A percentile compares a stretch with the other conserved stretches of the same genome.
Evolutionary conservation across 768 basidiomycete genomes (phyloP).

Genomic region (Sporobolomyces phaffii): DNA sequence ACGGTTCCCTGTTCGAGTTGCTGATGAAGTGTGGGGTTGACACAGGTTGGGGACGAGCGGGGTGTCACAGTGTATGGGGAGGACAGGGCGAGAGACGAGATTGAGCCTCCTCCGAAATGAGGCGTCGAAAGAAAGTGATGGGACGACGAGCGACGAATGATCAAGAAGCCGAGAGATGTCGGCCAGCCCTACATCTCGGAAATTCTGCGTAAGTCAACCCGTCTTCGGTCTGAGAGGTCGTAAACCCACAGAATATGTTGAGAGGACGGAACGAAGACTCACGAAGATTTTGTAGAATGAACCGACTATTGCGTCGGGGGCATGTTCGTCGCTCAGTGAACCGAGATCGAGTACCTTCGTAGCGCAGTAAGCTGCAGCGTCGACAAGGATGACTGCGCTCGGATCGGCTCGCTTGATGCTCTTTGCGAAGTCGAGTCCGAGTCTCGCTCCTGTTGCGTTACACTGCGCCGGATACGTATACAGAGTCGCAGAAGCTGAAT

Average conservation of each 20-base stretch:
- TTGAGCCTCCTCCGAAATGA: constrained; percentile 42
- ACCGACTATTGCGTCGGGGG: constrained; percentile 40
- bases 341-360: constrained; percentile 36
- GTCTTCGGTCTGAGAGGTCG: too few species aligned
- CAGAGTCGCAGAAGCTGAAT: neutral
- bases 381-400: constrained; percentile 32
- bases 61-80: constrained; percentile 13
- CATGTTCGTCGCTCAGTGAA: constrained; percentile 6
- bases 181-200: constrained; percentile 40
- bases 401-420: constrained; percentile 22
- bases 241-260: neutral
- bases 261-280: neutral
- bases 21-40: constrained; percentile 10
- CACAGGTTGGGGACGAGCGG: neutral
- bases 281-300: constrained; percentile 43
- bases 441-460: constrained; percentile 40
- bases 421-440: constrained; percentile 17
- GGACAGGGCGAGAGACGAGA: constrained; percentile 34
- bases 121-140: constrained; percentile 15
- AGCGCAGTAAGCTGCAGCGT: constrained; percentile 40
- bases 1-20: constrained; percentile 40
- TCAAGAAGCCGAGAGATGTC: constrained; percentile 40
- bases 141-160: constrained; percentile 35
- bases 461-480: constrained; percentile 40
- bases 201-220: neutral